Evolutionary conservation across 768 basidiomycete genomes (phyloP), one percentile per base, ranked within the genome.

Genomic region (Lactarius deliciosus): DNA sequence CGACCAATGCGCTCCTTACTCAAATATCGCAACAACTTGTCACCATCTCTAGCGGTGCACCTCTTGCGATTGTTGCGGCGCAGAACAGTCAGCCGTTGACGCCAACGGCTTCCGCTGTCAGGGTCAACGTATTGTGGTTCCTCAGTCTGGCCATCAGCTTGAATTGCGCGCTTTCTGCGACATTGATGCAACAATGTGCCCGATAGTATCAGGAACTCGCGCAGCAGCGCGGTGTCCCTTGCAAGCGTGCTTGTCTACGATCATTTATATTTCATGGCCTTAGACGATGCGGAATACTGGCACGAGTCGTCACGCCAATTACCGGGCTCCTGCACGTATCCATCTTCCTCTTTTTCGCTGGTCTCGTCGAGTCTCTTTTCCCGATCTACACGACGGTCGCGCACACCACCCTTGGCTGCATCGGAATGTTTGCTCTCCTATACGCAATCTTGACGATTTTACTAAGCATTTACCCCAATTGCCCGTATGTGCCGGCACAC

Each of bases 311-410:
- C 38, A 30, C 53, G 16, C 16, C 25, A 5, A 40, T 45, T 22
- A 30, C 38, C 36, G 28, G 22, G 1, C 43, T 60, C 16, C 32
- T 68, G 5, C 64, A 65, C 16, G 9, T 65, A 41, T 60, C 59
- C 30, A 8, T 66, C 15, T 58, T 57, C 59, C 40, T 68, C 41
- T 68, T 61, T 36, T 38, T 61, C 22, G 43, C 22, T 0, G 67
- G 67, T 36, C 67, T 68, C 55, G 9, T 65, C 36, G 64, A 68
- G 36, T 68, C 65, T 55, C 60, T 68, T 43, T 5, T 57, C n/a
- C 43, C 45, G 8, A 45, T 65, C 43, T 41, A 61, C 60, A 60
- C 18, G 28, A 61, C 55, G 10, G 43, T 68, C 36, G 67, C 67
- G 1, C 50, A 61, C 55, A 57, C 34, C 55, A 30, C 57, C 18